Conservation (phyloP, 2,329 filamentous ascomycete genomes). For the Alternaria metachromatica region DNA sequence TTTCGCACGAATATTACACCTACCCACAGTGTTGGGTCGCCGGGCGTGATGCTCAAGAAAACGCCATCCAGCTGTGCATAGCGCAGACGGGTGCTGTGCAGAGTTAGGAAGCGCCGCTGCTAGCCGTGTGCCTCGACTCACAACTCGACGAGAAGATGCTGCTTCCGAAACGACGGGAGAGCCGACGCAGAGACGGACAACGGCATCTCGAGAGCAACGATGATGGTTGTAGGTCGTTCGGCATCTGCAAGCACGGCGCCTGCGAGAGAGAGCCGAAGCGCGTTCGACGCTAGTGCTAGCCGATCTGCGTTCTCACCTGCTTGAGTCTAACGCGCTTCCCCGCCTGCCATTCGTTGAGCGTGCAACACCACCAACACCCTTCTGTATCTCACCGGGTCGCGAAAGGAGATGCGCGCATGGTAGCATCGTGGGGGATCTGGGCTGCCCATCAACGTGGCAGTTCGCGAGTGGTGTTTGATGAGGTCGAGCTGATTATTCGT, state of each 20-base stretch:
- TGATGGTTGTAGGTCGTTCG: slow-evolving; percentile 10
- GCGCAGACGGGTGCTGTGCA: slow-evolving; percentile 75
- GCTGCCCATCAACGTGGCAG: slow-evolving; percentile 22
- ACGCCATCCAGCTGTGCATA: slow-evolving; percentile 84
- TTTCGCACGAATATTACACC: slow-evolving; percentile 91
- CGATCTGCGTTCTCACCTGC: slow-evolving; percentile 12
- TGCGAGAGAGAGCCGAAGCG: not conserved
- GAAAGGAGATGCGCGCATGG: slow-evolving; percentile 26
- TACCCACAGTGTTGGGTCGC: slow-evolving; percentile 82
- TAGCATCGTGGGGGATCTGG: not conserved
- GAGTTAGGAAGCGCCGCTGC: slow-evolving; percentile 31
- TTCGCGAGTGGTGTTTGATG: not conserved
- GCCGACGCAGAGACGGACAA: slow-evolving; percentile 30
- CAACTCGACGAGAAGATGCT: slow-evolving; percentile 84
- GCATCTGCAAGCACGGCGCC: slow-evolving; percentile 6
- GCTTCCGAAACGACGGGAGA: slow-evolving; percentile 65
- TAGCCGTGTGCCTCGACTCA: slow-evolving; percentile 54
- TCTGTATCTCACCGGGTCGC: not conserved
- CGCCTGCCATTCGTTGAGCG: not conserved
- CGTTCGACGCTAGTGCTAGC: slow-evolving; percentile 18
- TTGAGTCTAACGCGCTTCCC: slow-evolving; percentile 1
- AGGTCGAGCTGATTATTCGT: not conserved
- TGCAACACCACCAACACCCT: slow-evolving; percentile 6
- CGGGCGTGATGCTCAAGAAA: slow-evolving; percentile 83
- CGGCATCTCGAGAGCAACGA: slow-evolving; percentile 27